Conservation (phyloP, 257 asterid species). For the Fraxinus americana region DNA sequence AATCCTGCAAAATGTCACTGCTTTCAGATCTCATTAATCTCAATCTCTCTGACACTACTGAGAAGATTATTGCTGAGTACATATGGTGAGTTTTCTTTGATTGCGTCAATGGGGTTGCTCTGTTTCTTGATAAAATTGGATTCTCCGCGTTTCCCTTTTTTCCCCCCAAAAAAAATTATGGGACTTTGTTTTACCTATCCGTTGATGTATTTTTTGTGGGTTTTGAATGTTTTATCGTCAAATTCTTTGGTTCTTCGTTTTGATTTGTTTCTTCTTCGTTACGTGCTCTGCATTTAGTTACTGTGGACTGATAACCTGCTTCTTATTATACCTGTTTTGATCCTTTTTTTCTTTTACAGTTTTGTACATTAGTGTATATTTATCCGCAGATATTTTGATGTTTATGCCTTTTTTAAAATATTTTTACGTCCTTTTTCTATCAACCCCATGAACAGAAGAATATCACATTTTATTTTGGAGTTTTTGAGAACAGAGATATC, state of each 20-base stretch:
- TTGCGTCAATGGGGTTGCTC: background rate
- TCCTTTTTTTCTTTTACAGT: too few species aligned
- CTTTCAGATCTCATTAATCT: conserved; percentile 65
- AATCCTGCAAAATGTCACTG: conserved; percentile 26
- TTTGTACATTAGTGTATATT: too few species aligned
- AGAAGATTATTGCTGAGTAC: conserved; percentile 60
- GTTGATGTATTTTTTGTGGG: background rate
- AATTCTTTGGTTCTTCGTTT: background rate
- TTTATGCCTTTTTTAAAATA: too few species aligned
- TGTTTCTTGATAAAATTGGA: background rate
- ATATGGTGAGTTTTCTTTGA: conserved; percentile 47
- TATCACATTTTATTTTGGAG: too few species aligned
- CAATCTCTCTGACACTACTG: conserved; percentile 42
- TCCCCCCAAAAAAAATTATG: background rate
- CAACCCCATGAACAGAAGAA: too few species aligned
- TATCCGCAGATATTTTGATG: too few species aligned
- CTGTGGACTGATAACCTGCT: background rate
- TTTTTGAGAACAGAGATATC: too few species aligned
- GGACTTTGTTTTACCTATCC: background rate
- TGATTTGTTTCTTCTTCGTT: background rate
- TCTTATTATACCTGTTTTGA: conserved; percentile 1
- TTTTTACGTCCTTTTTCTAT: too few species aligned
- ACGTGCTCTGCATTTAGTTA: background rate
- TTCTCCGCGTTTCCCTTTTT: background rate
- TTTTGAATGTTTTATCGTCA: background rate